Conservation (phyloP, 225 moss, liverwort and hornwort genomes). For the Sphagnum contortum region DNA sequence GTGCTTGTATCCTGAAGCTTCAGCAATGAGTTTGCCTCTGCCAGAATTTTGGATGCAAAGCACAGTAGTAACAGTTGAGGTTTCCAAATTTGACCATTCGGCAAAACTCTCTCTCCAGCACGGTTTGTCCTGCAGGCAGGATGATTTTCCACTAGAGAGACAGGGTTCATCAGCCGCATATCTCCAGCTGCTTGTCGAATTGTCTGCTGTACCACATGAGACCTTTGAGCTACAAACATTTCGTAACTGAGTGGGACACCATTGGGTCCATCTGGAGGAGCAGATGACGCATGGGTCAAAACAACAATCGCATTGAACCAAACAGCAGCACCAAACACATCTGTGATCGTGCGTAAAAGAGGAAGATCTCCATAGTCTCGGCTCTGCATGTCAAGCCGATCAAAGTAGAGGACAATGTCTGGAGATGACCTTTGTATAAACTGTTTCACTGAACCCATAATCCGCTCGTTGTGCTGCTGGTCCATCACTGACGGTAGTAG, state of each 20-base stretch:
- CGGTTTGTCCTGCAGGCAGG: constrained; percentile 46
- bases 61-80: constrained; percentile 51
- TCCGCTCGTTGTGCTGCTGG: constrained; percentile 44
- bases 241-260: constrained; percentile 56
- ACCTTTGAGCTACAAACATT: constrained; percentile 51
- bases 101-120: constrained; percentile 38
- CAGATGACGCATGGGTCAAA: constrained; percentile 55
- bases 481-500: constrained; percentile 42
- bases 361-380: constrained; percentile 55
- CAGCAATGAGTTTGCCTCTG: constrained; percentile 52
- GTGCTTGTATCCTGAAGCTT: constrained; percentile 45
- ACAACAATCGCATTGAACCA: constrained; percentile 70
- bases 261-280: constrained; percentile 62
- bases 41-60: constrained; percentile 58
- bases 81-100: constrained; percentile 66
- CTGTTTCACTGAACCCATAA: constrained; percentile 41
- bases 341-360: constrained; percentile 48
- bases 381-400: constrained; percentile 61
- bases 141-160: constrained; percentile 64
- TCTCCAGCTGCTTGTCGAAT: constrained; percentile 64
- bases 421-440: constrained; percentile 47
- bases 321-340: constrained; percentile 53
- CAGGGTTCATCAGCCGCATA: constrained; percentile 61
- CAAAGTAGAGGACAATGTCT: constrained; percentile 57
- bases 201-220: constrained; percentile 57